Conservation (phyloP, 2,329 filamentous ascomycete species). For the Dactylonectria estremocensis region DNA sequence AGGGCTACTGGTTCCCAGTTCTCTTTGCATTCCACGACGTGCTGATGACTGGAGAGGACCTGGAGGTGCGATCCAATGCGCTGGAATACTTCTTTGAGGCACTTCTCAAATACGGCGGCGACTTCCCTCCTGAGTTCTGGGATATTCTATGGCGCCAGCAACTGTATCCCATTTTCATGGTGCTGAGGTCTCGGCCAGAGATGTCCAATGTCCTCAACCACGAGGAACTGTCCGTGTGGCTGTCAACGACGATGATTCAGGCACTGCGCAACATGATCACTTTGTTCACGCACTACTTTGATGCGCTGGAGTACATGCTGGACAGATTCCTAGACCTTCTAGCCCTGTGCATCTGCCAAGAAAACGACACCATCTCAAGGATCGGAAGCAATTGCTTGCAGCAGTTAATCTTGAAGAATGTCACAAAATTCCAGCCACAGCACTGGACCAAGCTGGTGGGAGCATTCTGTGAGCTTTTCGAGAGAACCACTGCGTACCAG, state of each 20-base stretch:
- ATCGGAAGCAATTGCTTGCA: conserved; percentile 99
- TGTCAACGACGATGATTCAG: conserved; percentile 99
- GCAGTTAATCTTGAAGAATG: conserved; percentile 96
- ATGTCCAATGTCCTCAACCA: conserved; percentile 96
- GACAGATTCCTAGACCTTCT: conserved; percentile 96
- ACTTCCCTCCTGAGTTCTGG: conserved; percentile 96
- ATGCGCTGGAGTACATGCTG: conserved; percentile 96
- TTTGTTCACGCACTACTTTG: conserved; percentile 98
- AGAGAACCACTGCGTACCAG: conserved; percentile 93
- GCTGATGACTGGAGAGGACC: conserved; percentile 97
- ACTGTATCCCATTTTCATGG: conserved; percentile 98
- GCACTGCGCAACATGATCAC: conserved; percentile 98
- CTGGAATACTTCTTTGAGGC: conserved; percentile 98
- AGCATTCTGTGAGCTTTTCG: conserved; percentile 96
- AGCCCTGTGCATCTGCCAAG: conserved; percentile 96
- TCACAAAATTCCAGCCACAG: conserved; percentile 86
- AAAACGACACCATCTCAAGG: conserved; percentile 97
- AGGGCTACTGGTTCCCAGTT: conserved; percentile 98
- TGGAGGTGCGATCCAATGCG: conserved; percentile 92
- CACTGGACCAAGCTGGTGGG: conserved; percentile 97
- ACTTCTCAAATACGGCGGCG: conserved; percentile 88
- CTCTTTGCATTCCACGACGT: conserved; percentile 99
- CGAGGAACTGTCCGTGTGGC: conserved; percentile 97
- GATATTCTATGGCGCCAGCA: conserved; percentile 98
- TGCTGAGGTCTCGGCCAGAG: conserved; percentile 94